These are phyloP conservation scores for Pyrenophora graminea DNA, from an alignment of 2,329 filamentous ascomycete genomes.

Conservation along the genomic window DNA sequence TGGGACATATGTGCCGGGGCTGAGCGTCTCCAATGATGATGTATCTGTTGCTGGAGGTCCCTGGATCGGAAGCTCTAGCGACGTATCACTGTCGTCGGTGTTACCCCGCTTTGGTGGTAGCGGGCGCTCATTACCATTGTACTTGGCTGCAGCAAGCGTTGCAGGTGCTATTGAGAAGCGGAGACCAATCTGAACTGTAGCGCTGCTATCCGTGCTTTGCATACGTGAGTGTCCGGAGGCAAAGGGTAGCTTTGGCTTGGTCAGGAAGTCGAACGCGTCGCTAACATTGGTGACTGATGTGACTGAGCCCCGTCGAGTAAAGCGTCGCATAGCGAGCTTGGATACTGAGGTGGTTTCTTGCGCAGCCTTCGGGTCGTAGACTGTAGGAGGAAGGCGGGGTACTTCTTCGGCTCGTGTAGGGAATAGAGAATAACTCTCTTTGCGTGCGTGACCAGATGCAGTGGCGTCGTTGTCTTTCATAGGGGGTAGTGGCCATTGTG, in stretches of 20 bases:
- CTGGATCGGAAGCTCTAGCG: slow-evolving; percentile 40
- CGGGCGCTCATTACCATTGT: slow-evolving; percentile 24
- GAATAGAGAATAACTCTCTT: slow-evolving; percentile 46
- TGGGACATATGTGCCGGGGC: slow-evolving; percentile 27
- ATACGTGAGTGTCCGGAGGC: slow-evolving; percentile 54
- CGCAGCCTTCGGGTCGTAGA: slow-evolving; percentile 40
- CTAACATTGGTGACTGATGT: slow-evolving; percentile 47
- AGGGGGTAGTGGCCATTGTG: slow-evolving; percentile 45
- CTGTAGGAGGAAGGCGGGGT: slow-evolving; percentile 45
- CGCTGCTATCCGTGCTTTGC: slow-evolving; percentile 67
- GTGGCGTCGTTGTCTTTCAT: slow-evolving; percentile 26
- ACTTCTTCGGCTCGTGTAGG: slow-evolving; percentile 47
- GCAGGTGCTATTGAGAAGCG: slow-evolving; percentile 61
- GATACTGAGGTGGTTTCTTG: slow-evolving; percentile 27
- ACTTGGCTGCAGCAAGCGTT: slow-evolving; percentile 42
- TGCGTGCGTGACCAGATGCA: slow-evolving; percentile 29
- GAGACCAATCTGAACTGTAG: slow-evolving; percentile 73
- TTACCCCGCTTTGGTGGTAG: slow-evolving; percentile 27
- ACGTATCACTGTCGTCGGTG: slow-evolving; percentile 33
- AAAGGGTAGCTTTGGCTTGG: slow-evolving; percentile 47
- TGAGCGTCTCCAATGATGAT: slow-evolving; percentile 19
- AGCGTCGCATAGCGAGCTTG: slow-evolving; percentile 39
- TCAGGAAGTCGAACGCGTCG: slow-evolving; percentile 44
- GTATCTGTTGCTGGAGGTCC: slow-evolving; percentile 23
- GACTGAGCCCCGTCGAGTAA: slow-evolving; percentile 40